Evolutionary conservation across 169 alveolate genomes (phyloP), one percentile per base, ranked within the genome.

Genomic region (Besnoitia besnoiti): DNA sequence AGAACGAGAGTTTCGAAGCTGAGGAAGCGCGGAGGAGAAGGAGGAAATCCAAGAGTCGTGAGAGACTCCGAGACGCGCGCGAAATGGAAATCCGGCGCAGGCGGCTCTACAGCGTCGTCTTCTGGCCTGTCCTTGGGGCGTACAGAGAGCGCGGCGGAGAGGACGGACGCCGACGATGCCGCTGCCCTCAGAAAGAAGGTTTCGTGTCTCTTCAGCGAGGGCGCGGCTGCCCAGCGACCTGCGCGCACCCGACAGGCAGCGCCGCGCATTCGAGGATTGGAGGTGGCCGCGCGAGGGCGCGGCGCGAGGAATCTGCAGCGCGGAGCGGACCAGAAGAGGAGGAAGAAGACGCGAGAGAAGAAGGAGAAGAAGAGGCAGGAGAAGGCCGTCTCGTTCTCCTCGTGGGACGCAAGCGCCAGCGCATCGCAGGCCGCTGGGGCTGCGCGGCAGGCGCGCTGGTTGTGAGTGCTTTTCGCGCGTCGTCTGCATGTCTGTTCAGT

Each of bases 41-140:
- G 82, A 73, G 2, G 82, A 73, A n/a, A n/a, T 1, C 5, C 44
- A 73, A 8, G 47, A 73, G 5, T 2, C 14, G 44, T 1, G 44
- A 7, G n/a, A n/a, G 82, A 10, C 46, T 7, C 2, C 82, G 82
- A 2, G 82, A 73, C 8, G 4, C 5, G 46, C 12, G 46, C 12
- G 82, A 73, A 73, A 73, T 73, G 82, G n/a, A 1, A 1, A n/a
- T 73, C 46, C 14, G 82, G 39, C 16, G 24, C 8, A n/a, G n/a
- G 82, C 10, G 82, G 82, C 21, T 73, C 24, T 73, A 73, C 46
- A 73, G 46, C 24, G 46, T 73, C 82, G 82, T 73, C 27, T 73
- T 73, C n/a, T 73, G 82, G 82, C 82, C n/a, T 5, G n/a, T 73
- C n/a, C 82, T 1, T n/a, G 82, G 82, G 39, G 44, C n/a, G 47